These are phyloP conservation scores for Austroboletus rostrupii DNA, from an alignment of 1,284 basidiomycete genomes.

Conservation along the genomic window DNA sequence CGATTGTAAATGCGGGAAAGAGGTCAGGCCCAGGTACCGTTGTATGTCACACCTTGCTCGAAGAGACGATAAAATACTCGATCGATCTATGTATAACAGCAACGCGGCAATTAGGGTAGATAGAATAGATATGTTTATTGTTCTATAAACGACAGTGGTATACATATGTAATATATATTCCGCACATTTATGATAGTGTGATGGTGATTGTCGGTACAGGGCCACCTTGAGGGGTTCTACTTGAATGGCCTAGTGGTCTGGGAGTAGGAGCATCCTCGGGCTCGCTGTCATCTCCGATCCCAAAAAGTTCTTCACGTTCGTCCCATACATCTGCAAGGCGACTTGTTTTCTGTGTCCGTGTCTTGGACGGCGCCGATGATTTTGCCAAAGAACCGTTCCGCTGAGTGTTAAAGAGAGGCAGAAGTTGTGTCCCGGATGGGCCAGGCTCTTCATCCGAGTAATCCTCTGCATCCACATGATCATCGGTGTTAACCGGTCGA, in stretches of 20 bases:
- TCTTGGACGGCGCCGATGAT: slow-evolving; percentile 11
- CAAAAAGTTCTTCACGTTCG: slow-evolving; percentile 73
- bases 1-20: no score
- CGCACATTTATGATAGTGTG: slow-evolving; percentile 21
- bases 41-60: no score
- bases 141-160: slow-evolving; percentile 16
- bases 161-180: slow-evolving; percentile 29
- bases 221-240: not conserved
- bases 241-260: slow-evolving; percentile 5
- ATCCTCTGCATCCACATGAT: slow-evolving; percentile 52
- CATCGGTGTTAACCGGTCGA: slow-evolving; percentile 56
- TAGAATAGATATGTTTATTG: slow-evolving; percentile 16
- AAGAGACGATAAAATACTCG: no score
- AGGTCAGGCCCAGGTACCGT: no score
- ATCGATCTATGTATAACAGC: no score
- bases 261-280: slow-evolving; percentile 11
- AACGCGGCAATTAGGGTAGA: not conserved
- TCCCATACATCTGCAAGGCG: slow-evolving; percentile 69
- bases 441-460: slow-evolving; percentile 42
- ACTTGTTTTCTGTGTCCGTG: slow-evolving; percentile 26
- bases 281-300: slow-evolving; percentile 50
- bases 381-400: slow-evolving; percentile 14
- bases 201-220: slow-evolving; percentile 28
- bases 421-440: slow-evolving; percentile 48
- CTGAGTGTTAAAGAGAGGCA: slow-evolving; percentile 45